Evolutionary conservation across 495 filamentous ascomycete species (phyloP).

Genomic region (Rhypophila decipiens): DNA sequence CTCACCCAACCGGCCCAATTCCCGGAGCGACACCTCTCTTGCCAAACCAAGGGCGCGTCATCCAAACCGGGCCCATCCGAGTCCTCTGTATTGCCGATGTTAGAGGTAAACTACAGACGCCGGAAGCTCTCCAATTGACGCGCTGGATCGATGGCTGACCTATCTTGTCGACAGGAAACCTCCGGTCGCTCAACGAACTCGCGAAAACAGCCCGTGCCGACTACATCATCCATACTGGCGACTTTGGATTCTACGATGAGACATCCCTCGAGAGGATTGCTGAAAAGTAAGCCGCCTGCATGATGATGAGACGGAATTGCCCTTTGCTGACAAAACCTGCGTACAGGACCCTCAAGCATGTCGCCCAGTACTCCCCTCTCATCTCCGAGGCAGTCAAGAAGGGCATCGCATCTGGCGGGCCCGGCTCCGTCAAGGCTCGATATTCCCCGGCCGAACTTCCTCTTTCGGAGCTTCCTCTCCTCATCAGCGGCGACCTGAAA

Average conservation of each 20-base stretch:
- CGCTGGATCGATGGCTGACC: neutral
- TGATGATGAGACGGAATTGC: too few relatives aligned
- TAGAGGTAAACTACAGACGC: constrained; percentile 75
- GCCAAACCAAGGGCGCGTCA: constrained; percentile 57
- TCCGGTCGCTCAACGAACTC: constrained; percentile 92
- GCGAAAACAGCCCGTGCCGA: constrained; percentile 89
- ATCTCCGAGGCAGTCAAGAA: constrained; percentile 85
- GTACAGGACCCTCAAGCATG: constrained; percentile 88
- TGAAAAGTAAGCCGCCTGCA: constrained; percentile 79
- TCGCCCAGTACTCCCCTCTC: constrained; percentile 95
- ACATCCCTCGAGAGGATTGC: constrained; percentile 94
- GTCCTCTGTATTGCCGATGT: constrained; percentile 97
- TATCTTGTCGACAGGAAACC: constrained; percentile 63
- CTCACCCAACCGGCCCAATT: constrained; percentile 34
- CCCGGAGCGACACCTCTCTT: constrained; percentile 50
- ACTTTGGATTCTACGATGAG: constrained; percentile 99
- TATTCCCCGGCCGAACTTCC: constrained; percentile 75
- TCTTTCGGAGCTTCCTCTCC: constrained; percentile 88
- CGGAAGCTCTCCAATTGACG: too few relatives aligned
- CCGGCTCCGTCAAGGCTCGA: constrained; percentile 71
- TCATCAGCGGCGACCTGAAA: constrained; percentile 80
- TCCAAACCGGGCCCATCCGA: constrained; percentile 77
- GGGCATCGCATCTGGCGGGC: constrained; percentile 54
- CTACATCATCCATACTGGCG: constrained; percentile 96
- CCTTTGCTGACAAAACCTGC: constrained; percentile 13